phyloP scores from a whole-genome alignment of 202 grass and related monocot genomes.

The Cymbopogon flexuosus region DNA sequence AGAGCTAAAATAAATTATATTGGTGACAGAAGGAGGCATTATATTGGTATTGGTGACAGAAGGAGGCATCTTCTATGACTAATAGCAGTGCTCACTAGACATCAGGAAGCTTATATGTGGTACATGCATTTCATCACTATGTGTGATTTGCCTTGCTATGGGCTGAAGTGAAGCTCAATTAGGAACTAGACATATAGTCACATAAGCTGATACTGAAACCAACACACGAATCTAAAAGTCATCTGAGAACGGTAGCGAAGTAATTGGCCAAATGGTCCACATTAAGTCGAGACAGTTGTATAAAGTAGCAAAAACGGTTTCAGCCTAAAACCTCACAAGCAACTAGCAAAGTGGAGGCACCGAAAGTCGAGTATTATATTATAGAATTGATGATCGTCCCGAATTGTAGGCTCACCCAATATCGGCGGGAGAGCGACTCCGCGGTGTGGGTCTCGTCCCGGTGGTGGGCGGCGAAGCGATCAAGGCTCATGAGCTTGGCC shows the following conservation, averaged over 20 bases:
- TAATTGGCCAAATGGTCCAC: background rate
- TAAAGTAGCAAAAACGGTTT: background rate
- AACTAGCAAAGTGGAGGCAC: background rate
- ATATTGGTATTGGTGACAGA: no score
- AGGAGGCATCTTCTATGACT: background rate
- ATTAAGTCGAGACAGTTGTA: background rate
- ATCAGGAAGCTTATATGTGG: background rate
- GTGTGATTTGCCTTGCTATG: background rate
- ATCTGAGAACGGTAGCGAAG: background rate
- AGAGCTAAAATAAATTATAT: background rate
- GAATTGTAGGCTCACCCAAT: constrained; percentile 59
- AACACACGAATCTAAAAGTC: background rate
- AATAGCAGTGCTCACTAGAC: background rate
- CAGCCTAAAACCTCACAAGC: background rate
- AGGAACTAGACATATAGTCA: background rate
- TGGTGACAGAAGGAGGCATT: background rate
- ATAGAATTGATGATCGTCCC: background rate
- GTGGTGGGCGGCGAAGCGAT: constrained; percentile 49
- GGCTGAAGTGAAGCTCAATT: background rate
- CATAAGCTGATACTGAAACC: background rate
- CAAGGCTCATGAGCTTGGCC: constrained; percentile 83
- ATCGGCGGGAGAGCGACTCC: constrained; percentile 72
- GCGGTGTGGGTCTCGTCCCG: constrained; percentile 58
- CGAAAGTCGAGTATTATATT: background rate
- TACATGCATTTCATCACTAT: background rate